These are phyloP conservation scores for Breynia disticha DNA, from an alignment of 441 rosid species.

Conservation along the genomic window DNA sequence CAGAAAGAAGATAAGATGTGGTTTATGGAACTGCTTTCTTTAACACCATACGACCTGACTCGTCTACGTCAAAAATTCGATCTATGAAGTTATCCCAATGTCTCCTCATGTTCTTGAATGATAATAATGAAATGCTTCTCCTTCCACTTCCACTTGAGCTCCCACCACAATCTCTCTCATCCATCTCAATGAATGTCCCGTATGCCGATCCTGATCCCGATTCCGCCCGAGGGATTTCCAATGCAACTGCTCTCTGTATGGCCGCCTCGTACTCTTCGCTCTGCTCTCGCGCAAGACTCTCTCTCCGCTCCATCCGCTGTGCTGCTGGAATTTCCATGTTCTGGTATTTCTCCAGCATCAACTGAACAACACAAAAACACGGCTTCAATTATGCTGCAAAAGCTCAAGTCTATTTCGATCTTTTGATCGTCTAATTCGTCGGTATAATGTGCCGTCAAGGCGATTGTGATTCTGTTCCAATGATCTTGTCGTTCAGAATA, in stretches of 20 bases:
- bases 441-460: no score
- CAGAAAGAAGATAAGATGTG: no score
- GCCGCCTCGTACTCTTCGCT: constrained; percentile 76
- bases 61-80: constrained; percentile 43
- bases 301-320: constrained; percentile 71
- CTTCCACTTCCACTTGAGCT: constrained; percentile 31
- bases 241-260: constrained; percentile 52
- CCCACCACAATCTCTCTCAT: constrained; percentile 38
- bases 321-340: constrained; percentile 59
- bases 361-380: constrained; percentile 25
- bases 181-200: constrained; percentile 71
- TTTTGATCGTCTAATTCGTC: neutral
- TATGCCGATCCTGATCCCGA: constrained; percentile 51
- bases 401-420: neutral
- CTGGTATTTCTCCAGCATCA: constrained; percentile 63
- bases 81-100: constrained; percentile 54
- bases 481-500: no score
- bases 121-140: constrained; percentile 29
- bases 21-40: no score
- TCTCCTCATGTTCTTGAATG: constrained; percentile 37
- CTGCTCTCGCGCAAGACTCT: constrained; percentile 57
- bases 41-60: constrained; percentile 35
- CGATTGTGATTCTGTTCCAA: no score
- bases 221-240: constrained; percentile 46
- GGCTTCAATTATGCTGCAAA: constrained; percentile 2